These are phyloP conservation scores for Nigrospora oryzae DNA, from an alignment of 2,329 filamentous ascomycete genomes.

Conservation along the genomic window DNA sequence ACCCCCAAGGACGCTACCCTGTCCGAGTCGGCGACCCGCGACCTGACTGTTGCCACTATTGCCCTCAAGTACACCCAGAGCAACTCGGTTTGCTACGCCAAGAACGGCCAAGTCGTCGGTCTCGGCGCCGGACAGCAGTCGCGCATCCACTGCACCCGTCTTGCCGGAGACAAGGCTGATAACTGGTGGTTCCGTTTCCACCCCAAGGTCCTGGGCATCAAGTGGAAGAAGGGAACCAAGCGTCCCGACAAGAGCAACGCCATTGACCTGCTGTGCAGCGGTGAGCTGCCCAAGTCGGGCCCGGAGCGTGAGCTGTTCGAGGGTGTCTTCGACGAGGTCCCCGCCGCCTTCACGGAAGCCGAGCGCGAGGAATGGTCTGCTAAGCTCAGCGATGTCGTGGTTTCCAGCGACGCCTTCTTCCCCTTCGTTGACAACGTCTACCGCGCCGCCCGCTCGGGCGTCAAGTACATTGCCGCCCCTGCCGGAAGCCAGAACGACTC, in stretches of 20 bases:
- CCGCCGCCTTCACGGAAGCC: slow-evolving; percentile 68
- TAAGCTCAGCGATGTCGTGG: slow-evolving; percentile 73
- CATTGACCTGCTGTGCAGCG: slow-evolving; percentile 89
- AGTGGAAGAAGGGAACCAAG: slow-evolving; percentile 98
- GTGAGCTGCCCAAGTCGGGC: slow-evolving; percentile 75
- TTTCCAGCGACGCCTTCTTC: slow-evolving; percentile 97
- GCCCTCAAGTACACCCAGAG: slow-evolving; percentile 98
- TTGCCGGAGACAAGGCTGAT: slow-evolving; percentile 96
- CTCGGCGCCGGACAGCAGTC: slow-evolving; percentile 95
- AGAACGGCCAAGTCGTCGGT: slow-evolving; percentile 88
- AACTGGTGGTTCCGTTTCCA: slow-evolving; percentile 99
- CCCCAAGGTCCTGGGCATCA: slow-evolving; percentile 74
- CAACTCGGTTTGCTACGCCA: slow-evolving; percentile 96
- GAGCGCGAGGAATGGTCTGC: slow-evolving; percentile 82
- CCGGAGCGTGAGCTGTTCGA: slow-evolving; percentile 83
- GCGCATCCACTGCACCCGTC: slow-evolving; percentile 94
- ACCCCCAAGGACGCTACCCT: slow-evolving; percentile 76
- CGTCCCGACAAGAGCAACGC: slow-evolving; percentile 96
- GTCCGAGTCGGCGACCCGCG: slow-evolving; percentile 73
- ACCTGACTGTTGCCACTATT: slow-evolving; percentile 91
- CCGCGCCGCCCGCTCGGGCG: slow-evolving; percentile 78
- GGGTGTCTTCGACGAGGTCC: slow-evolving; percentile 82
- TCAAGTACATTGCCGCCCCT: slow-evolving; percentile 92
- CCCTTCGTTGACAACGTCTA: slow-evolving; percentile 98
- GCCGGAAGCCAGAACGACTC: slow-evolving; percentile 81